Evolutionary conservation across 768 basidiomycete species (phyloP).

Genomic region (Mycena kentingensis): DNA sequence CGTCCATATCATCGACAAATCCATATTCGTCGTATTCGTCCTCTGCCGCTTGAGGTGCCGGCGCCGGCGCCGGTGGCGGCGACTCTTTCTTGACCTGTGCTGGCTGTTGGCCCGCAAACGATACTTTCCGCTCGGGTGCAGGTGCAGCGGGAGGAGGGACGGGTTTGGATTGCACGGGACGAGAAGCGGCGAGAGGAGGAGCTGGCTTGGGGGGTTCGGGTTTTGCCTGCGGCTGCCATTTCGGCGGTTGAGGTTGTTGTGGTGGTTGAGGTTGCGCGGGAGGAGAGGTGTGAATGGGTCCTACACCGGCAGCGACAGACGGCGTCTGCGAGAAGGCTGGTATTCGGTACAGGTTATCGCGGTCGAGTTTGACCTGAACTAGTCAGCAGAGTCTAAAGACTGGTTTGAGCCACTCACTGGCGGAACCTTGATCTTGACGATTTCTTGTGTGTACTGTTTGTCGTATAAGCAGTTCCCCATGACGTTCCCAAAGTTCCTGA

Average conservation of each 20-base stretch:
- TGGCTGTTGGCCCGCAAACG: slow-evolving; percentile 7
- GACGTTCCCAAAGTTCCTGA: slow-evolving; percentile 91
- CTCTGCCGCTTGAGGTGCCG: slow-evolving; percentile 16
- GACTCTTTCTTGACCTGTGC: slow-evolving; percentile 2
- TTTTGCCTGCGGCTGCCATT: slow-evolving; percentile 1
- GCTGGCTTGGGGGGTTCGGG: slow-evolving; percentile 12
- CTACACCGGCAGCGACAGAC: slow-evolving; percentile 3
- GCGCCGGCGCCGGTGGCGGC: slow-evolving; percentile 12
- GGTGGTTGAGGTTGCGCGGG: slow-evolving; percentile 13
- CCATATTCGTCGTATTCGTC: slow-evolving; percentile 40
- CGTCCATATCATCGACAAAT: slow-evolving; percentile 73
- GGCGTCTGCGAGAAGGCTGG: slow-evolving; percentile 8
- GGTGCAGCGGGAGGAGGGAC: slow-evolving; percentile 12
- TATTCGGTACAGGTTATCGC: slow-evolving; percentile 61
- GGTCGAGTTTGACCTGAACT: slow-evolving; percentile 65
- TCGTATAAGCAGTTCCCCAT: slow-evolving; percentile 98
- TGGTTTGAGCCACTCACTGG: slow-evolving; percentile 55
- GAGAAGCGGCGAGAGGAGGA: slow-evolving; percentile 16
- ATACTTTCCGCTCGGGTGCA: slow-evolving; percentile 18
- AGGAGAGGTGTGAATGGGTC: slow-evolving; percentile 2
- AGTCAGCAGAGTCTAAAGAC: neutral
- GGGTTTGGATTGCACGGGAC: slow-evolving; percentile 12
- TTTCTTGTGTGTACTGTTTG: slow-evolving; percentile 81
- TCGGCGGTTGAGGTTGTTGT: slow-evolving; percentile 12
- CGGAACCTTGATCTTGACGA: slow-evolving; percentile 84